Evolutionary conservation across 108 stramenopile species (phyloP), one percentile per base, ranked within the genome.

Genomic region (Nannochloropsis oceanica): DNA sequence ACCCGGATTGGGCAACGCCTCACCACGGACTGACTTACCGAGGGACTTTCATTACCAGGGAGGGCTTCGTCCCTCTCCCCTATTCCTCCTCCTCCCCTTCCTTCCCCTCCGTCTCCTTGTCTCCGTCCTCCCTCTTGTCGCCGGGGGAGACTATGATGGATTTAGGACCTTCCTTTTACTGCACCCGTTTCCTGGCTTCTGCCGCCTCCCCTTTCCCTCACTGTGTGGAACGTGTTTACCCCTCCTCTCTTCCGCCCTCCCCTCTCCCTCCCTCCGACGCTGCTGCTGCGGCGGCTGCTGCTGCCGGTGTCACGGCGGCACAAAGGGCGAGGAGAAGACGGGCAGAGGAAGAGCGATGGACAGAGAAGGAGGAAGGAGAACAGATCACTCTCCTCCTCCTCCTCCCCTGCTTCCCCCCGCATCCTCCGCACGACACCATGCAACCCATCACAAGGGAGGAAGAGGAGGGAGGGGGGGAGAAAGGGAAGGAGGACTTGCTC

Each of bases 51-150:
- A 18, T 73, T 2, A n/a, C 59, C 22, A 18, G 8, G 59, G 59
- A 97, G 85, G 81, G 94, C 95, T 85, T 90, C 89, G 84, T 95
- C 95, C 12, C 59, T 8, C 59, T 73, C 59, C 59, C 59, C 1
- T 73, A 5, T 8, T 22, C 59, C 59, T 73, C 59, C 59, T 73
- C 59, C 59, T n/a, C n/a, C 22, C 59, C 59, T n/a, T 73, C 59
- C 59, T n/a, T 7, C 59, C 7, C 59, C 22, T n/a, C 59, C 59
- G 2, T 8, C 7, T n/a, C 59, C 18, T 73, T 8, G 5, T 8
- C 7, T 5, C 34, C 34, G 34, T 34, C 34, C 34, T 1, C 34
- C 34, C 34, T 34, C 34, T 5, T 34, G 34, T 34, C 34, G 34
- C 34, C 34, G 34, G 2, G 34, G 34, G 34, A 34, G 34, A 34